Conservation (phyloP, 2,329 filamentous ascomycete species). For the Pseudogymnoascus sp. region DNA sequence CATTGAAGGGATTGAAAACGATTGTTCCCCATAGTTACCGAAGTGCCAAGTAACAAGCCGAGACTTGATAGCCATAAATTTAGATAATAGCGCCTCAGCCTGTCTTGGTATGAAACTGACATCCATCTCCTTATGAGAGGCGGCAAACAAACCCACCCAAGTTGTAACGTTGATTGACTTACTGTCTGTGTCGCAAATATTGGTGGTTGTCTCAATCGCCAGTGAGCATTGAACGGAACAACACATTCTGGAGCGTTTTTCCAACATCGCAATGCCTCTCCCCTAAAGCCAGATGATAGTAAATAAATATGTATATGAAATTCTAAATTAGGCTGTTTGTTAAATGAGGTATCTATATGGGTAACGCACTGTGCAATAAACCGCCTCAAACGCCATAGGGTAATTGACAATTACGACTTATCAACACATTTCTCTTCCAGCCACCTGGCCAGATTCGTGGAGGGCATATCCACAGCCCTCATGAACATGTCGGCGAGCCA, state of each 20-base stretch:
- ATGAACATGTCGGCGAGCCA: slow-evolving; percentile 7
- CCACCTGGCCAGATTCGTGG: background rate
- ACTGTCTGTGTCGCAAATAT: background rate
- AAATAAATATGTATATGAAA: slow-evolving; percentile 5
- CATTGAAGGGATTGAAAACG: background rate
- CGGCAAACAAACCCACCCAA: background rate
- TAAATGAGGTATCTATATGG: slow-evolving; percentile 1
- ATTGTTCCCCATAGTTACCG: background rate
- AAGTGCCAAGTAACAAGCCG: slow-evolving; percentile 2
- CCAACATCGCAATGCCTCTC: background rate
- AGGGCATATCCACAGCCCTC: slow-evolving; percentile 6
- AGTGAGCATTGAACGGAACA: background rate
- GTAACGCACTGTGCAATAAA: background rate
- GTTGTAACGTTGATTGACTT: background rate
- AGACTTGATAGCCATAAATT: background rate
- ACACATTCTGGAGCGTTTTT: background rate
- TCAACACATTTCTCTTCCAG: slow-evolving; percentile 6
- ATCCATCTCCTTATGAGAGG: background rate
- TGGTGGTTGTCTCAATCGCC: background rate
- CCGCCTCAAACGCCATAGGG: background rate
- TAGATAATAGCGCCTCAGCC: background rate
- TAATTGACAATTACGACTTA: background rate
- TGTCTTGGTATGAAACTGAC: background rate
- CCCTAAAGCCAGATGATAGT: background rate
- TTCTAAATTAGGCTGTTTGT: background rate